A percentile compares a stretch with the other conserved stretches of the same genome.
Evolutionary conservation across 108 stramenopile genomes (phyloP).

Genomic region (Nitzschia sp.): DNA sequence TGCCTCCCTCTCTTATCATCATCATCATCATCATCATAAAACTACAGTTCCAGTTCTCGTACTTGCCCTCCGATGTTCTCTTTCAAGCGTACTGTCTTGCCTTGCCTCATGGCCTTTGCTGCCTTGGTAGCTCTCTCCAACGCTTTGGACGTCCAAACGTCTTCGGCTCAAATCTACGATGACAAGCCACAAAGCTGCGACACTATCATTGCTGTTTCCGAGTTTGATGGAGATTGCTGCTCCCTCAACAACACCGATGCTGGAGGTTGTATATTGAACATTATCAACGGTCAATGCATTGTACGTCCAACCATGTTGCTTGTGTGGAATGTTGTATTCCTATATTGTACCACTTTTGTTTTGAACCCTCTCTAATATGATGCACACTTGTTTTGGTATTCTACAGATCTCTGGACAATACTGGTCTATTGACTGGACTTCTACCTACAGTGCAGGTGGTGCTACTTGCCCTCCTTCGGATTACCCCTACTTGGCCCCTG

Average conservation of each 20-base stretch:
- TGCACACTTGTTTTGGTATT: background rate
- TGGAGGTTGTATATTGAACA: conserved; percentile 23
- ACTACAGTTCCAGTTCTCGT: no score
- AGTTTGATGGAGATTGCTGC: conserved; percentile 31
- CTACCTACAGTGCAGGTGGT: conserved; percentile 8
- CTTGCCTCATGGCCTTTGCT: background rate
- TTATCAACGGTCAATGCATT: conserved; percentile 24
- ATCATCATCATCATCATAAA: no score
- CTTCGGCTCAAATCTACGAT: conserved; percentile 4
- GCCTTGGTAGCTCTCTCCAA: background rate
- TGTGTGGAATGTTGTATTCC: background rate
- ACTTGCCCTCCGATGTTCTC: no score
- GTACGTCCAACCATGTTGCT: conserved; percentile 13
- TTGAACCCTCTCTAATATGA: background rate
- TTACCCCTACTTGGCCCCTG: conserved; percentile 1
- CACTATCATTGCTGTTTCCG: conserved; percentile 11
- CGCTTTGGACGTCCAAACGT: background rate
- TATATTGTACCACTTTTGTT: background rate
- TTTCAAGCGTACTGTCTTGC: no score
- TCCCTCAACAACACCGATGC: conserved; percentile 16
- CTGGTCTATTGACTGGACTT: conserved; percentile 23
- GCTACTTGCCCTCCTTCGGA: conserved; percentile 23
- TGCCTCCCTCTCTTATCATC: no score
- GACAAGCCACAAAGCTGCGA: conserved; percentile 5
- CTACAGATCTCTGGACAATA: conserved; percentile 15